Base-by-base conservation (phyloP, 192 early-diverging fungal species). In the Backusella liffmaniae region DNA sequence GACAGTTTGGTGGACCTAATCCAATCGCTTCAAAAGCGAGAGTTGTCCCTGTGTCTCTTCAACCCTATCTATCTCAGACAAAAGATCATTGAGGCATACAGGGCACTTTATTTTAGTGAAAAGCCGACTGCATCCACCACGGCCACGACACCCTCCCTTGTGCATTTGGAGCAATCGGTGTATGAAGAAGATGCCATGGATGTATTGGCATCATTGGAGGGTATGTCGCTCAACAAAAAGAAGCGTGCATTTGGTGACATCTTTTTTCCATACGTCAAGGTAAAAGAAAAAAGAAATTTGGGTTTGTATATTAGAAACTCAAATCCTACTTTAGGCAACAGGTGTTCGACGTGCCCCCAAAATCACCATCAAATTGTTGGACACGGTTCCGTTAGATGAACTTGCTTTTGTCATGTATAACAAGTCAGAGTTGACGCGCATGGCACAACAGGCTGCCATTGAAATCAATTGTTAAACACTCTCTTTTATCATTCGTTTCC, bases 401-500 rank as follows among this genome's bases (percentile, higher is more conserved):
- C 53, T 82, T 41, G 81, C 81, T 37, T 75, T 79, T 79, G 72
- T 73, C 5, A 82, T 82, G 81, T 73, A 79, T 53, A 74, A 82
- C 23, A 62, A 62, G 26, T 4, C 26, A 26, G 56, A 62, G 26
- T 62, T 62, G 26, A 29, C 56, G 29, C 56, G 56, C 26, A 62
- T 62, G 56, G 56, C 56, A 29, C 56, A 62, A 62, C 8, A 13
- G 29, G 56, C 56, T 13, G 56, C 56, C n/a, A 62, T 62, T 62
- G 56, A 62, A 62, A 62, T 62, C 2, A 62, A 62, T 10, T 62
- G 56, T 62, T 23, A 23, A 62, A 21, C 10, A 23, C 5, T 0
- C 7, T 5, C 21, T 1, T 21, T 9, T 29, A 29, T 29, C 56
- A 9, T 62, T 62, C 21, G 26, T 59, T 59, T 29, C 3, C 4